Evolutionary conservation across 208 protist species (phyloP), one percentile per base, ranked within the genome.

Genomic region (Leishmania martiniquensis): DNA sequence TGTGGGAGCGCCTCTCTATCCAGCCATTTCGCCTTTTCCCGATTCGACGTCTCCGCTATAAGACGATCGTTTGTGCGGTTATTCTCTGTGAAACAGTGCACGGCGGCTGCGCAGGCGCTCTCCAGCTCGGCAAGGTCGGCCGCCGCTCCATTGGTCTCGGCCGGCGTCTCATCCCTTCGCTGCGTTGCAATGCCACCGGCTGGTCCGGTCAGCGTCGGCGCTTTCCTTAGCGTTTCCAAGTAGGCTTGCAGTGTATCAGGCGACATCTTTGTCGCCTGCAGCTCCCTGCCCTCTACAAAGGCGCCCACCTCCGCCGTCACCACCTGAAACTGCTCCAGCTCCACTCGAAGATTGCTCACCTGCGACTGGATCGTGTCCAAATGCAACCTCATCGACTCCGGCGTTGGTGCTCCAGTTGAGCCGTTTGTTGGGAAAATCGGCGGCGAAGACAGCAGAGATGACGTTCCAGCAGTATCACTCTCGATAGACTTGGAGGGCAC

Each of bases 271-370:
- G 72, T 44, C 39, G 69, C n/a, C 20, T 60, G 12, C 52, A 83
- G 25, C 49, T 78, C 69, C 25, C 37, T 78, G n/a, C 69, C 74
- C n/a, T 83, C 79, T 44, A 79, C 74, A 4, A 72, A 42, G n/a
- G 79, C 34, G 12, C 72, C 74, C 2, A 83, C 47, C 42, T 78
- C 79, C 1, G 74, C 79, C 12, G 79, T 42, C 0, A 76, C 60
- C 9, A 45, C 65, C 66, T 84, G 81, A 72, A 87, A 88, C 51
- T 69, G 72, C 70, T 88, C 81, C 66, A 88, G 68, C 60, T 90
- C 81, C 37, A 80, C 80, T 34, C 67, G 82, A 34, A 82, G 42
- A n/a, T 83, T 32, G 39, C 69, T 79, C 47, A 59, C 42, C 69
- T 79, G 74, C 15, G 55, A 76, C 32, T 65, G 73, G 37, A 83